These are phyloP conservation scores for Tetrahymena borealis DNA, from an alignment of 73 alveolate species.

Conservation along the genomic window DNA sequence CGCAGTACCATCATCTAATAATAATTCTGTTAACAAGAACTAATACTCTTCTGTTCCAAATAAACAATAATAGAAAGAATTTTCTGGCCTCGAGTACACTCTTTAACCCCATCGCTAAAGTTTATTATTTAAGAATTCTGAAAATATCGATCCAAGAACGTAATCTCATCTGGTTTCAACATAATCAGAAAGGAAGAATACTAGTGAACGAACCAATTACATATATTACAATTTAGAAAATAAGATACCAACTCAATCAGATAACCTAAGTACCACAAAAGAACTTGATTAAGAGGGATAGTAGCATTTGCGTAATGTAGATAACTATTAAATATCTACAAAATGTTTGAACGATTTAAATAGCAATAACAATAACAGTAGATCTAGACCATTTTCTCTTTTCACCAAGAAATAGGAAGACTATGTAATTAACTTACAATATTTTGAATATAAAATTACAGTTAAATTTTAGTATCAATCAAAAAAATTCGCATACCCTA, in stretches of 20 bases:
- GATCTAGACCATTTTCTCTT: neutral
- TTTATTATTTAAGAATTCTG: neutral
- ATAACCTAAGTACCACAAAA: neutral
- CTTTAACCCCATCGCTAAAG: neutral
- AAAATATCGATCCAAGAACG: neutral
- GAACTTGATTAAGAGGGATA: neutral
- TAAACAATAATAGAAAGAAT: neutral
- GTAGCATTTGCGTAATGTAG: neutral
- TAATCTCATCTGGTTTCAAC: neutral
- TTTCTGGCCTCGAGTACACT: neutral
- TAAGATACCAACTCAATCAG: neutral
- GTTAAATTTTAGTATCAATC: too few relatives aligned
- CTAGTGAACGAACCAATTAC: neutral
- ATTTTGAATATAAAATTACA: too few relatives aligned
- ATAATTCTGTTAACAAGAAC: neutral
- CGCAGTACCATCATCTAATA: neutral
- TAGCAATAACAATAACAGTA: neutral
- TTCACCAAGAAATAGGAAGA: neutral
- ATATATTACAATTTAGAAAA: neutral
- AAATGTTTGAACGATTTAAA: neutral
- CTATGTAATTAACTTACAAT: neutral
- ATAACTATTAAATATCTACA: neutral
- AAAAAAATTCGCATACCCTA: too few relatives aligned
- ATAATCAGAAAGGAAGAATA: neutral
- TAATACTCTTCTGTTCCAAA: neutral